Evolutionary conservation across 306 rosid genomes (phyloP), one percentile per base, ranked within the genome.

Genomic region (Castanea sativa): DNA sequence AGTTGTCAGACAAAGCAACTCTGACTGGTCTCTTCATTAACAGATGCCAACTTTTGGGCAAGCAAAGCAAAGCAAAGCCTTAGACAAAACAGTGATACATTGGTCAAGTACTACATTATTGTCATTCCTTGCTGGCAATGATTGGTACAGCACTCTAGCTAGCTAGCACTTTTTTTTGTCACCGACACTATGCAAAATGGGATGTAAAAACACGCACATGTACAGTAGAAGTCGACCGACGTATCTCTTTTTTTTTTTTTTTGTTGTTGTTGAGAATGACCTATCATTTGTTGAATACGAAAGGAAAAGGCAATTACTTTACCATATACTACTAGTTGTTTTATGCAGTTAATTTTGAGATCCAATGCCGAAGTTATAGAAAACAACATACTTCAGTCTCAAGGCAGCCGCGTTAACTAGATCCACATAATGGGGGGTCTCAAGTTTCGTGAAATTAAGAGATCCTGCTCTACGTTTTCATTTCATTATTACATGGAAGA

Each of bases 101-200:
- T 1, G 53, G 16, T 3, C 11, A 13, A 12, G 16, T 43, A 10
- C 51, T 12, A 49, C 14, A 45, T 8, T 45, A 45, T 45, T 11
- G 14, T 30, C 71, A 33, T 25, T 63, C 74, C 69, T 73, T 19
- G 71, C 83, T 80, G 75, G 49, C 70, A 65, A 74, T 80, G 69
- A 74, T 80, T 65, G 79, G 79, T 32, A 41, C 4, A 25, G 5
- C 51, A 67, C 68, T 65, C 4, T 13, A 41, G 14, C 14, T 13
- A 41, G 14, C 32, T 4, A 30, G 4, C 21, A 53, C 65, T 10
- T 41, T 41, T 41, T 8, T 38, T 38, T 59, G 43, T 27, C 83
- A 67, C 83, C 79, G 79, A 74, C 79, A 12, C 45, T 8, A 13
- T 27, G 18, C 81, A 35, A 18, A 10, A 23, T 27, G 53, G 38